Evolutionary conservation across 306 rosid genomes (phyloP).

Genomic region (Purshia tridentata): DNA sequence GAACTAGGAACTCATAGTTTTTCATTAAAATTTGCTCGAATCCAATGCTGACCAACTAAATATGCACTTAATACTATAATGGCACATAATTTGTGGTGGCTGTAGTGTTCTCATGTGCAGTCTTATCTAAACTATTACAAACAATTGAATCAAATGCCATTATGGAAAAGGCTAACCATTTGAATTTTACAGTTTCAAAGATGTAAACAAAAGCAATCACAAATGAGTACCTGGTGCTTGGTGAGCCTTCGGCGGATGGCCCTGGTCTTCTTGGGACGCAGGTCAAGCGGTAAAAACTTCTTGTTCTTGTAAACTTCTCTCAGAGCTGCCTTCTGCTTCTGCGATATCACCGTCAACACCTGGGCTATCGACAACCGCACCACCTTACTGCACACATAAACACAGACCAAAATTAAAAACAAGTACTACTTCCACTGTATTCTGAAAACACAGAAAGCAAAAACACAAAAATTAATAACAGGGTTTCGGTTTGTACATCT

Average conservation of each 20-base stretch:
- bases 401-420: conserved; percentile 4
- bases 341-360: conserved; percentile 92
- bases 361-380: conserved; percentile 90
- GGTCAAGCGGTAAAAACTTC: conserved; percentile 92
- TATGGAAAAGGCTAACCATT: background rate
- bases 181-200: background rate
- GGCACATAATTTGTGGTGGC: no score
- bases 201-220: background rate
- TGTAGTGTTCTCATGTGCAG: background rate
- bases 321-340: conserved; percentile 87
- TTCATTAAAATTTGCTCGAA: background rate
- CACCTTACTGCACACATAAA: conserved; percentile 65
- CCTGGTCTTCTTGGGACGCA: conserved; percentile 97
- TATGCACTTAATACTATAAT: background rate
- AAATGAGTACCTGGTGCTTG: conserved; percentile 71
- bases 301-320: conserved; percentile 88
- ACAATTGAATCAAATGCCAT: background rate
- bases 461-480: background rate
- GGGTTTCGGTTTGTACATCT: conserved; percentile 51
- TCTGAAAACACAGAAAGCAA: background rate
- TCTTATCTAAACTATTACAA: background rate
- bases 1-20: background rate
- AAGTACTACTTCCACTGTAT: background rate
- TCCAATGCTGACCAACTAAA: background rate
- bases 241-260: conserved; percentile 93